Base-by-base conservation (phyloP, 768 basidiomycete species). In the Boletus patriciae region DNA sequence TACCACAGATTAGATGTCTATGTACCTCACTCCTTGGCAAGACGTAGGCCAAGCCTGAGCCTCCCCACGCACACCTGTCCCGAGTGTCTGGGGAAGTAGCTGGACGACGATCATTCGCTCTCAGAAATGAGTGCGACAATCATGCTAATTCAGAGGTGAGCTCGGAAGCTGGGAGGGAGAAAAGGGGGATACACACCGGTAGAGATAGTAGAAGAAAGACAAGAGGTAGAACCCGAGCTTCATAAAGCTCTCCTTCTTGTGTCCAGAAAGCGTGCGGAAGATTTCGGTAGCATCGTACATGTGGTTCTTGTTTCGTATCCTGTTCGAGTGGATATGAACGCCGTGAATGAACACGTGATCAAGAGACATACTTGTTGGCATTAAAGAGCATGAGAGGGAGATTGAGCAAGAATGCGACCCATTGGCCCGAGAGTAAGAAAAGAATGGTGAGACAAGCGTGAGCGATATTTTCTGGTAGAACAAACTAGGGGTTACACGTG, bases 221-320 rank as follows among this genome's bases (percentile, higher is more conserved):
- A 94, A 79, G 61, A 94, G 84, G 71, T 93, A 95, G 76, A 94
- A 94, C 12, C 92, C 94, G 53, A 97, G 87, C 77, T 96, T 97
- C 74, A 94, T 81, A 69, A 97, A 96, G 64, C 88, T 88, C 77
- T 95, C 96, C 69, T 93, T 97, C 79, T 99, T 99, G 77, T 98
- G 97, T 40, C 82, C 85, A 15, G 88, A 83, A 46, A 98, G 76
- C 54, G 95, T 94, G 63, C 97, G 84, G 83, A 99, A 99, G 62
- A 98, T 99, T 77, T 99, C 97, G 23, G 96, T 98, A 52, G 97
- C 97, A 70, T 99, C 97, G 70, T 97, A 98, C 93, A 98, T 96
- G 76, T 98, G 95, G 68, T 88, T 88, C 70, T 93, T 92, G 72
- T 86, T 87, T 63, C 88, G 83, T 70, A 98, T 94, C 76, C 94